phyloP scores from a whole-genome alignment of 148 eudicot species.

The Selenicereus undatus region DNA sequence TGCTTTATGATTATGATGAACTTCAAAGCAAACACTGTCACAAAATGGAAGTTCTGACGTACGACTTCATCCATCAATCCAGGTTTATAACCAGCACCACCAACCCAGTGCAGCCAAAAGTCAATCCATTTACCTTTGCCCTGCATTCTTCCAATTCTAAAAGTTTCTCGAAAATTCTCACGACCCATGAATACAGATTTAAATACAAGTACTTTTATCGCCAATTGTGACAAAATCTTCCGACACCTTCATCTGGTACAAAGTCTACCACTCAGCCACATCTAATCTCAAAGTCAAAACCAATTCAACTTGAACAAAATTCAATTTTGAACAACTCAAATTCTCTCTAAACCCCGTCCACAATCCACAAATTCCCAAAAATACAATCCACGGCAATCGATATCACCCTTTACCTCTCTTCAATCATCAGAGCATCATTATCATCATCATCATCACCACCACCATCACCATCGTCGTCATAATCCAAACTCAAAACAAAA shows the following conservation, averaged over 20 bases:
- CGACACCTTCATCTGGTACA: constrained; percentile 11
- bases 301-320: not conserved
- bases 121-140: not conserved
- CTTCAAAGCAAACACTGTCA: not conserved
- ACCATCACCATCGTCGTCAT: not conserved
- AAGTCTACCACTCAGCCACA: constrained; percentile 15
- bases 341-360: not conserved
- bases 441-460: not conserved
- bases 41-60: not conserved
- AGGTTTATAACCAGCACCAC: not conserved
- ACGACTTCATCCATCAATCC: not conserved
- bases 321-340: not conserved
- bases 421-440: constrained; percentile 1
- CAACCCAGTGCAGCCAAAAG: not conserved
- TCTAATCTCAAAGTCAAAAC: constrained; percentile 19
- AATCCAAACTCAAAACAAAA: not conserved
- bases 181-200: constrained; percentile 1
- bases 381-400: not conserved
- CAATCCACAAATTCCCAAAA: not conserved
- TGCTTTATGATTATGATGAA: not conserved
- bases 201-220: not conserved
- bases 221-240: not conserved
- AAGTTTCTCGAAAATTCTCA: not conserved
- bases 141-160: not conserved
- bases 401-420: not conserved